A percentile compares a stretch with the other conserved stretches of the same genome.
phyloP scores from a whole-genome alignment of 1,284 basidiomycete genomes.

The Earliella scabrosa region DNA sequence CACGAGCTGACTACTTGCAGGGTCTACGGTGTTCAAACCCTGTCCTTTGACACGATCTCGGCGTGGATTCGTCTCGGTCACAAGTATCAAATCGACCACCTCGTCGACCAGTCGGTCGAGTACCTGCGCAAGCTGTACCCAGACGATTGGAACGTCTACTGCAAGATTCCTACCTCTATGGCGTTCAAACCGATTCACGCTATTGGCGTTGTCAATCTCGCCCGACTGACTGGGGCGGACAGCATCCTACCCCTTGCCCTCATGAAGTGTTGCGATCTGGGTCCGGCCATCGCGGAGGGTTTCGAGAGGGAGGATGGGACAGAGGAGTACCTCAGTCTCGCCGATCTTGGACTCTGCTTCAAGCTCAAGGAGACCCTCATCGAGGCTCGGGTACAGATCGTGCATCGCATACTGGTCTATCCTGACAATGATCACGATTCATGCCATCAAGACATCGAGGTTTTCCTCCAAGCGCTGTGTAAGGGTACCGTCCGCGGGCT shows the following conservation, averaged over 20 bases:
- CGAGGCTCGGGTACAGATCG: not conserved
- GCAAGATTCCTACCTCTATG: not conserved
- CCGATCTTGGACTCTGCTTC: slow-evolving; percentile 8
- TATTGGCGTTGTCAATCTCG: slow-evolving; percentile 7
- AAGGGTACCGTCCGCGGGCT: not conserved
- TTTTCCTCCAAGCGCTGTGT: no score
- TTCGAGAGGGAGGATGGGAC: not conserved
- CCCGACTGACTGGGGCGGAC: not conserved
- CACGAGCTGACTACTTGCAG: not conserved
- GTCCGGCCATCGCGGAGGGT: not conserved
- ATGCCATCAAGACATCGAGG: not conserved
- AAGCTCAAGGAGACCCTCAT: not conserved
- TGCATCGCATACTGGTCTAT: not conserved
- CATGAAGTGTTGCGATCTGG: not conserved
- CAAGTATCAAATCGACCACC: not conserved
- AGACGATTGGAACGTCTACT: not conserved
- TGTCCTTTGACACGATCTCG: not conserved
- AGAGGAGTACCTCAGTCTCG: not conserved
- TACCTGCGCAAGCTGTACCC: not conserved
- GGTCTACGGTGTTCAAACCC: not conserved
- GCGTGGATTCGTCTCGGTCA: not conserved
- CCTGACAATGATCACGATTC: not conserved
- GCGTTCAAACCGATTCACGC: not conserved
- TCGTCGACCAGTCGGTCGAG: not conserved
- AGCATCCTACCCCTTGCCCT: slow-evolving; percentile 3